A percentile compares a stretch with the other conserved stretches of the same genome.
Conservation (phyloP, 768 basidiomycete genomes). For the Rossbeevera mucosa region DNA sequence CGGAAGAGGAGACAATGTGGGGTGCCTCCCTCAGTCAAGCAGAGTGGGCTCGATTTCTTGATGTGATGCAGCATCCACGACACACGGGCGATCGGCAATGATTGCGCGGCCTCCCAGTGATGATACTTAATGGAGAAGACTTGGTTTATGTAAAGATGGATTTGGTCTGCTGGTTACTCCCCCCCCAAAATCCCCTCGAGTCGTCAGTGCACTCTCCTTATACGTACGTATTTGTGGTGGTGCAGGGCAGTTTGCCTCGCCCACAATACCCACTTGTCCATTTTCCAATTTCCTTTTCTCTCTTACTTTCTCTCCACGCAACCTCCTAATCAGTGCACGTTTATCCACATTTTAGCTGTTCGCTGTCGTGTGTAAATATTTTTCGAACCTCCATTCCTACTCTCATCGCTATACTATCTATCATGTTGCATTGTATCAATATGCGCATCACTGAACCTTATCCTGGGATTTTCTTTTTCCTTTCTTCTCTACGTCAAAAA, state of each 20-base stretch:
- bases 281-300: background rate
- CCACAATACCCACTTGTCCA: constrained; percentile 13
- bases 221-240: constrained; percentile 25
- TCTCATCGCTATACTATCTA: constrained; percentile 17
- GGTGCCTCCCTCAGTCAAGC: constrained; percentile 71
- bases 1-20: constrained; percentile 68
- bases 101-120: constrained; percentile 7
- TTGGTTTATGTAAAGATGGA: constrained; percentile 30
- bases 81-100: constrained; percentile 27
- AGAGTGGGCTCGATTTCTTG: constrained; percentile 67
- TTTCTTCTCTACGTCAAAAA: background rate
- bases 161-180: constrained; percentile 14
- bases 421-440: constrained; percentile 22
- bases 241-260: constrained; percentile 13
- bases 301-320: constrained; percentile 8
- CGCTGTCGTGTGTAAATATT: constrained; percentile 11
- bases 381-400: background rate
- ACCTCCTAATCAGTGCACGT: constrained; percentile 9
- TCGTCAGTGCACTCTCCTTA: constrained; percentile 12
- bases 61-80: constrained; percentile 53
- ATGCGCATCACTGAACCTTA: constrained; percentile 1
- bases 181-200: constrained; percentile 9
- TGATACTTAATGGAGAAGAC: constrained; percentile 10
- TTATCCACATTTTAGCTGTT: constrained; percentile 18
- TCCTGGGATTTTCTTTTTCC: background rate